These are phyloP conservation scores for Iberis amara DNA, from an alignment of 441 rosid species.

Conservation along the genomic window DNA sequence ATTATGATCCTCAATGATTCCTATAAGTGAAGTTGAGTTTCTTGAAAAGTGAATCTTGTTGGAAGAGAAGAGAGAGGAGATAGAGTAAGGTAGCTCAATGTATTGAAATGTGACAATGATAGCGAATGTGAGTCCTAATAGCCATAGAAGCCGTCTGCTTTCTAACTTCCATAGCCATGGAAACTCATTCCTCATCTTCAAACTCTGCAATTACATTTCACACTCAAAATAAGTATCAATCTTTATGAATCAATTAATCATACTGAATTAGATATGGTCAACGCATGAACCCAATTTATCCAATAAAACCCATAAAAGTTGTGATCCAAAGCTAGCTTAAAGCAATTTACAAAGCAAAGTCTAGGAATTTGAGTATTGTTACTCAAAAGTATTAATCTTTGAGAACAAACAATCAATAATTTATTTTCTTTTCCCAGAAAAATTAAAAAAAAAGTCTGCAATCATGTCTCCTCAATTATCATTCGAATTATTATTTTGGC, in stretches of 20 bases:
- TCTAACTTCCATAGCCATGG: conserved; percentile 37
- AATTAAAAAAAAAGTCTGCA: not conserved
- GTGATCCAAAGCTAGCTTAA: not conserved
- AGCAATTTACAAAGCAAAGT: conserved; percentile 10
- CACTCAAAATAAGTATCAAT: conserved; percentile 1
- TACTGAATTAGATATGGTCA: too few relatives aligned
- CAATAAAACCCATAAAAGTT: not conserved
- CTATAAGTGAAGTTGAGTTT: conserved; percentile 27
- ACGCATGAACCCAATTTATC: not conserved
- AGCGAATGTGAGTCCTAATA: conserved; percentile 38
- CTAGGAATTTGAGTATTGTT: not conserved
- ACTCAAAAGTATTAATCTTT: conserved; percentile 4
- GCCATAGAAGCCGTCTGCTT: conserved; percentile 40
- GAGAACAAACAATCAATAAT: conserved; percentile 2
- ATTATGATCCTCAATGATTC: not conserved
- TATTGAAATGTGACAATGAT: conserved; percentile 40
- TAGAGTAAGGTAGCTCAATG: conserved; percentile 40
- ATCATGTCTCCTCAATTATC: conserved; percentile 8
- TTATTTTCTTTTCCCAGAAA: not conserved
- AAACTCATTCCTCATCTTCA: conserved; percentile 37
- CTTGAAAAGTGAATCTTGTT: conserved; percentile 29
- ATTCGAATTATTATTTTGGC: conserved; percentile 4
- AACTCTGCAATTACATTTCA: not conserved
- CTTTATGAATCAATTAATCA: not conserved
- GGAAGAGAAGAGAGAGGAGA: conserved; percentile 39